Conservation (phyloP, 2,329 filamentous ascomycete species). For the Tolypocladium ophioglossoides region DNA sequence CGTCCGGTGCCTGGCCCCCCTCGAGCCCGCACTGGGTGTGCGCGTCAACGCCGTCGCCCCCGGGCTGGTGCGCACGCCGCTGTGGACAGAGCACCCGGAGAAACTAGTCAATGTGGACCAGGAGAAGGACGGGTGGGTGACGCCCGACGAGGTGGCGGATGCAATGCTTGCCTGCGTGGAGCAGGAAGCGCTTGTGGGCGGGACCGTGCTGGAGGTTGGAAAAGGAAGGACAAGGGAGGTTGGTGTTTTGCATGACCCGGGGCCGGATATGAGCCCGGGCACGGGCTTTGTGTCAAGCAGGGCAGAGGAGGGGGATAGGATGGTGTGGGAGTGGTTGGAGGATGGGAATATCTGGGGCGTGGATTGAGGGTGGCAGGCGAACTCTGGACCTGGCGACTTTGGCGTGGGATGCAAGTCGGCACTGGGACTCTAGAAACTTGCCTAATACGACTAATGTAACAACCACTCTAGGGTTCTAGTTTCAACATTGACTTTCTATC, state of each 20-base stretch:
- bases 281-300: conserved; percentile 11
- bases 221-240: conserved; percentile 20
- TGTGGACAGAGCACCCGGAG: conserved; percentile 34
- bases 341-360: conserved; percentile 14
- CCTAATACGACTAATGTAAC: no score
- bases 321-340: conserved; percentile 15
- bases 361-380: no score
- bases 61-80: conserved; percentile 30
- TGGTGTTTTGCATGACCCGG: conserved; percentile 24
- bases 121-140: conserved; percentile 27
- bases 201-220: conserved; percentile 31
- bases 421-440: no score
- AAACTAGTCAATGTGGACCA: conserved; percentile 27
- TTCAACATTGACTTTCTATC: no score
- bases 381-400: no score
- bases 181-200: conserved; percentile 21
- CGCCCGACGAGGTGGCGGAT: conserved; percentile 29
- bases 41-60: conserved; percentile 33
- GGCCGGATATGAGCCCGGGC: conserved; percentile 21
- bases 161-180: conserved; percentile 31
- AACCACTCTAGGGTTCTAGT: no score
- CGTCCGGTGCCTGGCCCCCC: conserved; percentile 25
- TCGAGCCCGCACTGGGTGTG: conserved; percentile 23
- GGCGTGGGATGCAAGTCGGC: no score
- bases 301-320: conserved; percentile 12